Evolutionary conservation across 106 monocot genomes (phyloP).

Genomic region (Gastrodia elata): DNA sequence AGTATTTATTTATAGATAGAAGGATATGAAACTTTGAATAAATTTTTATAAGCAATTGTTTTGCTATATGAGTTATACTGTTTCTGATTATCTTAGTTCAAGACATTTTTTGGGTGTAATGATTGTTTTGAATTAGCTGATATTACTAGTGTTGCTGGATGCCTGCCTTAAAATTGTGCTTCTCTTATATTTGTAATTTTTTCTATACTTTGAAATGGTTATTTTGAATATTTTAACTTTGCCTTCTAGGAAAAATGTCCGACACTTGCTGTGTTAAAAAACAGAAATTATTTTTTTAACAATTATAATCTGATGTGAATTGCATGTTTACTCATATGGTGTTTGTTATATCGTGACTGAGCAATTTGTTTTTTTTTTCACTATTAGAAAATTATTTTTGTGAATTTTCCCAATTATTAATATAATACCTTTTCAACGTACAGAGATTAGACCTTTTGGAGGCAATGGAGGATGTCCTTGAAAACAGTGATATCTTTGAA

Average conservation of each 20-base stretch:
- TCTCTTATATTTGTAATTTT: neutral
- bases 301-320: no score
- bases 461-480: neutral
- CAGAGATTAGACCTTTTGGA: conserved; percentile 4
- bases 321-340: neutral
- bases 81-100: neutral
- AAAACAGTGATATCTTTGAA: neutral
- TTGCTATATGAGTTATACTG: neutral
- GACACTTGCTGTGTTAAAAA: neutral
- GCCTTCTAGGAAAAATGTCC: neutral
- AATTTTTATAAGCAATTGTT: no score
- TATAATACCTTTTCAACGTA: neutral
- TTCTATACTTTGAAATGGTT: neutral
- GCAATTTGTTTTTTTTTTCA: neutral
- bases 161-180: neutral
- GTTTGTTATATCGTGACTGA: neutral
- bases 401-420: neutral
- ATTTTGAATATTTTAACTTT: neutral
- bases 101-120: neutral
- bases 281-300: neutral
- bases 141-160: neutral
- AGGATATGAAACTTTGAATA: no score
- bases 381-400: neutral
- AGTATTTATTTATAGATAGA: no score
- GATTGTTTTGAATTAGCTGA: neutral